phyloP scores from a whole-genome alignment of 345 rosid genomes.

The Cochlearia excelsa region DNA sequence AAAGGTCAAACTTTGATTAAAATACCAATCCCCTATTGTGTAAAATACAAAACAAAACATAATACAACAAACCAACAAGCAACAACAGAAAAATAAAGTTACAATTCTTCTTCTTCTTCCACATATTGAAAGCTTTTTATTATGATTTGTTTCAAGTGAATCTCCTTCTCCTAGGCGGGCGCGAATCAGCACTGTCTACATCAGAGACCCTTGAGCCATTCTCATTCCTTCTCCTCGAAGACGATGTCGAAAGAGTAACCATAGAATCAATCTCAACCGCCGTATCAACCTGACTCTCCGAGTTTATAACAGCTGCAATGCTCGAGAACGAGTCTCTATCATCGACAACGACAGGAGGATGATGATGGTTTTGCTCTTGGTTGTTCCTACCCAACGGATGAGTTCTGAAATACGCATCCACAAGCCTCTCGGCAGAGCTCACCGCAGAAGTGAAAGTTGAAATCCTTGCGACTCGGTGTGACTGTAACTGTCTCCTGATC shows the following conservation, averaged over 20 bases:
- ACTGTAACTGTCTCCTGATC: slow-evolving; percentile 56
- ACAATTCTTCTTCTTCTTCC: slow-evolving; percentile 29
- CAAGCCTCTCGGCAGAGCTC: slow-evolving; percentile 54
- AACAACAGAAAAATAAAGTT: slow-evolving; percentile 25
- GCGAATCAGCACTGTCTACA: slow-evolving; percentile 79
- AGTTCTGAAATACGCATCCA: slow-evolving; percentile 54
- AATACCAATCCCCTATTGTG: slow-evolving; percentile 27
- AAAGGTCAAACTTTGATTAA: slow-evolving; percentile 11
- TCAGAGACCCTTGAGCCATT: slow-evolving; percentile 72
- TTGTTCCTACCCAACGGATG: slow-evolving; percentile 56
- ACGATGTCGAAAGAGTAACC: slow-evolving; percentile 77
- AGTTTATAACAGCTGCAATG: slow-evolving; percentile 79
- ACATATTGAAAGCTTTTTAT: slow-evolving; percentile 2
- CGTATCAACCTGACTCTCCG: slow-evolving; percentile 78
- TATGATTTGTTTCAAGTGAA: slow-evolving; percentile 40
- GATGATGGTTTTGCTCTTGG: slow-evolving; percentile 46
- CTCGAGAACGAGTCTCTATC: slow-evolving; percentile 94
- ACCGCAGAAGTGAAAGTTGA: slow-evolving; percentile 48
- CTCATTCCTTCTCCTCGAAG: slow-evolving; percentile 68
- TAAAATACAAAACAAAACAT: slow-evolving; percentile 25
- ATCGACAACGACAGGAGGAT: slow-evolving; percentile 56
- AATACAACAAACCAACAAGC: slow-evolving; percentile 34
- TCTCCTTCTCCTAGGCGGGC: slow-evolving; percentile 76
- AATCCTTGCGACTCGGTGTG: slow-evolving; percentile 53
- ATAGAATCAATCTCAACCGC: slow-evolving; percentile 81